Percentiles rank a stretch among this genome's conserved stretches.
phyloP scores from a whole-genome alignment of 805 yeast species.

The Zygoascus flipseniorum region DNA sequence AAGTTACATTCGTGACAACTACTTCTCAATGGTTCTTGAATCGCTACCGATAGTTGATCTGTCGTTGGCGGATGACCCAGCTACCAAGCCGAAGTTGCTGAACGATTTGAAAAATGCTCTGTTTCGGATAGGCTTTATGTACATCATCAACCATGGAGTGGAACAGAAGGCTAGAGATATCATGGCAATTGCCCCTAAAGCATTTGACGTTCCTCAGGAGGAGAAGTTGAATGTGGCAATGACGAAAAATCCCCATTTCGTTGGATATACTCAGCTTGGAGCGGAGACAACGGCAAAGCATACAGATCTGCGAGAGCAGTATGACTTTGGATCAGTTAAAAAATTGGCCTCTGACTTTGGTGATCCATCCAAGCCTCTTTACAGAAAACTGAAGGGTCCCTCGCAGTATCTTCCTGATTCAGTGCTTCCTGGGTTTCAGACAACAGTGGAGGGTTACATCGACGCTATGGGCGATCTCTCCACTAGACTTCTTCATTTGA shows the following conservation, averaged over 20 bases:
- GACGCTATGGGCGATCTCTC: slow-evolving; percentile 39
- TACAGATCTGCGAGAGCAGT: slow-evolving; percentile 55
- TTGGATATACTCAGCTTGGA: slow-evolving; percentile 49
- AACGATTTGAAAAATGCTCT: slow-evolving; percentile 35
- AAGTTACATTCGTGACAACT: background rate
- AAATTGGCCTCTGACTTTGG: slow-evolving; percentile 35
- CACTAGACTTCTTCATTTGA: slow-evolving; percentile 35
- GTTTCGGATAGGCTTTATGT: slow-evolving; percentile 48
- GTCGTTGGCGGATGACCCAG: slow-evolving; percentile 33
- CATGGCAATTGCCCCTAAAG: slow-evolving; percentile 32
- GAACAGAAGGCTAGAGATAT: slow-evolving; percentile 32
- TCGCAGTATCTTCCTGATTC: slow-evolving; percentile 43
- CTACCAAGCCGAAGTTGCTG: slow-evolving; percentile 37
- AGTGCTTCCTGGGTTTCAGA: slow-evolving; percentile 37
- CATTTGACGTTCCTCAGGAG: slow-evolving; percentile 40
- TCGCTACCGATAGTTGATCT: slow-evolving; percentile 34
- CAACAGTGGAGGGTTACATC: slow-evolving; percentile 36
- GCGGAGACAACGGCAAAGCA: slow-evolving; percentile 47
- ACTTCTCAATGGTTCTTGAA: slow-evolving; percentile 12
- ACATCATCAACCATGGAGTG: slow-evolving; percentile 41
- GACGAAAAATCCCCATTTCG: slow-evolving; percentile 50
- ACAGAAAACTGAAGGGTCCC: slow-evolving; percentile 49
- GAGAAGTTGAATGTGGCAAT: slow-evolving; percentile 41
- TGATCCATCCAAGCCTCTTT: slow-evolving; percentile 21
- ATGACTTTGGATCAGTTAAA: slow-evolving; percentile 43